Evolutionary conservation across 1,284 basidiomycete species (phyloP), one percentile per base, ranked within the genome.

Genomic region (Porodaedalea pini): DNA sequence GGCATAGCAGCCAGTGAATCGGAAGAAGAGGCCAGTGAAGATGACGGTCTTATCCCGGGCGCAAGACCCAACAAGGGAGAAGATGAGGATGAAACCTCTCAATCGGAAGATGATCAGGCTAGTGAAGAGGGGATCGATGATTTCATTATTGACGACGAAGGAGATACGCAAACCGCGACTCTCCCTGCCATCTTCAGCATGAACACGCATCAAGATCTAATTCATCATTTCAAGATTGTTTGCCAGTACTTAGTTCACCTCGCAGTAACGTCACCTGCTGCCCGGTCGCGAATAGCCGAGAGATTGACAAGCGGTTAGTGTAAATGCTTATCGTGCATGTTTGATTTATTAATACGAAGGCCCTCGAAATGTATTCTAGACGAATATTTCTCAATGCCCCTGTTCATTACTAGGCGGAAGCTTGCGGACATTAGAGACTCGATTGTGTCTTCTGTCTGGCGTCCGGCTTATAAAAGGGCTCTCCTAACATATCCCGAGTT

Each of bases 241-340:
- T 92, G 90, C 64, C 92, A 94, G 66, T 80, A 93, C 41, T 86
- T 92, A 63, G 86, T 93, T 2, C 86, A 93, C 63, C 73, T 94
- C 40, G 86, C 87, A 19, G 82, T 91, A 31, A 36, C 75, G 74
- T 43, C 66, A 86, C 51, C 74, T 4, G 21, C 17, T 2, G 51
- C 51, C 19, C 48, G 56, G n/a, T 25, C 50, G 2, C 49, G 49
- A 21, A 45, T 45, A 25, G 54, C 50, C 13, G 48, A 56, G 21
- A 54, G 43, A 45, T 32, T 60, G 21, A 40, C 29, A 15, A 19
- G 76, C 68, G 75, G 89, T 86, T 59, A 40, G 73, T 67, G 45
- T 17, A 15, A 17, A 6, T 27, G 25, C 15, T 21, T 21, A 21
- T 34, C 7, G 15, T 23, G 5, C 11, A 11, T 59, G n/a, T 29